These are phyloP conservation scores for Carex kokanica DNA, from an alignment of 176 grass and related monocot genomes.

Conservation along the genomic window DNA sequence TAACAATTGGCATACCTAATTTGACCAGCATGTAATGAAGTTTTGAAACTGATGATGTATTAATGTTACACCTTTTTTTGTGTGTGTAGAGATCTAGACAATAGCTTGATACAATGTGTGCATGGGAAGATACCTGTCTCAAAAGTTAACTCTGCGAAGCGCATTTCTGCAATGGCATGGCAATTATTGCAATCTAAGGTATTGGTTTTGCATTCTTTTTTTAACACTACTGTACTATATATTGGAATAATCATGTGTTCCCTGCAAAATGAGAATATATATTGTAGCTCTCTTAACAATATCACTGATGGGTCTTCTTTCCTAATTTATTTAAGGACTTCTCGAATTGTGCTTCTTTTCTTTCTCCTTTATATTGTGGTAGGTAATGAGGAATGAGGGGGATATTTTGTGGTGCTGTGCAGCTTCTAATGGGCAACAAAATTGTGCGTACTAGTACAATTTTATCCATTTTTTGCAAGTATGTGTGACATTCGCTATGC, in stretches of 20 bases:
- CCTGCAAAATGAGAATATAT: neutral
- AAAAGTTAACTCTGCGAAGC: constrained; percentile 77
- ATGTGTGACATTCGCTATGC: neutral
- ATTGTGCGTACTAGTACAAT: neutral
- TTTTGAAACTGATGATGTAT: constrained; percentile 10
- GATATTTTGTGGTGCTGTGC: neutral
- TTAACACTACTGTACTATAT: constrained; percentile 3
- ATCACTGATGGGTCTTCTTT: neutral
- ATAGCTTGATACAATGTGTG: constrained; percentile 68
- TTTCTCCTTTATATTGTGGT: neutral
- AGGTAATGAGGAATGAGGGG: neutral
- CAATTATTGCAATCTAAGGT: constrained; percentile 68
- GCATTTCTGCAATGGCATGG: constrained; percentile 79
- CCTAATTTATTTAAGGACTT: neutral
- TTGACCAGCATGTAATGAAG: neutral
- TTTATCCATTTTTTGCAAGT: neutral
- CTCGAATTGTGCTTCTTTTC: neutral
- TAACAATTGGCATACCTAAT: neutral
- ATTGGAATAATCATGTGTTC: constrained; percentile 13
- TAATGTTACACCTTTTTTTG: constrained; percentile 11
- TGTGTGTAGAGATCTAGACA: constrained; percentile 67
- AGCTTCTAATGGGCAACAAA: neutral
- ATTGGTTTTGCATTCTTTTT: constrained; percentile 14
- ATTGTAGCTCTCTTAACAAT: neutral
- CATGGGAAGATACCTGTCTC: constrained; percentile 84